Conservation (phyloP, 441 rosid species). For the Corymbia calophylla region DNA sequence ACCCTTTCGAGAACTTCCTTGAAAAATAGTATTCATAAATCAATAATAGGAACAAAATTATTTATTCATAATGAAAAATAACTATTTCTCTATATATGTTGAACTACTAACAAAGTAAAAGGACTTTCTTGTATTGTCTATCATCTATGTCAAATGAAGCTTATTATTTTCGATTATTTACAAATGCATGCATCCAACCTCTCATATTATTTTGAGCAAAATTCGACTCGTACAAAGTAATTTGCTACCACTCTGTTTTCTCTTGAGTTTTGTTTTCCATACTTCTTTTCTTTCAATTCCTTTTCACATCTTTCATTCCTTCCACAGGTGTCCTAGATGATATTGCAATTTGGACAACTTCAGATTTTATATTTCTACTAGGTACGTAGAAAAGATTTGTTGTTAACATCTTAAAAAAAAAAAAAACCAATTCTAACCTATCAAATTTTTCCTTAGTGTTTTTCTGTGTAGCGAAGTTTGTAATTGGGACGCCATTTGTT, state of each 20-base stretch:
- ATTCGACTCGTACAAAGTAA: neutral
- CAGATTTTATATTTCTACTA: accelerated
- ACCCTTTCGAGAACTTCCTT: too few species aligned
- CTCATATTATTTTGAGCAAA: neutral
- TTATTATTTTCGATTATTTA: neutral
- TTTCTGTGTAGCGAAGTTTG: too few species aligned
- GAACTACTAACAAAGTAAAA: accelerated
- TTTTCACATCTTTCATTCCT: accelerated
- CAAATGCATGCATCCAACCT: neutral
- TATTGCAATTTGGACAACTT: accelerated
- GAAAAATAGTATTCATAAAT: neutral
- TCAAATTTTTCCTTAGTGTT: too few species aligned
- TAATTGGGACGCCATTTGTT: too few species aligned
- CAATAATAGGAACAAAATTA: neutral
- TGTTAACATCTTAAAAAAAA: too few species aligned
- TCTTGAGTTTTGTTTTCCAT: neutral
- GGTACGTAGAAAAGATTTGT: too few species aligned
- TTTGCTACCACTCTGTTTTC: accelerated
- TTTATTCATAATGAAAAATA: accelerated
- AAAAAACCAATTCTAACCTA: too few species aligned
- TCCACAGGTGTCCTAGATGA: neutral
- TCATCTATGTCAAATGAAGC: neutral
- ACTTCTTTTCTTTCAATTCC: neutral
- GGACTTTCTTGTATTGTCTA: neutral
- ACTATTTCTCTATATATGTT: neutral